phyloP scores from a whole-genome alignment of 306 rosid genomes.

The Trifolium pratense region DNA sequence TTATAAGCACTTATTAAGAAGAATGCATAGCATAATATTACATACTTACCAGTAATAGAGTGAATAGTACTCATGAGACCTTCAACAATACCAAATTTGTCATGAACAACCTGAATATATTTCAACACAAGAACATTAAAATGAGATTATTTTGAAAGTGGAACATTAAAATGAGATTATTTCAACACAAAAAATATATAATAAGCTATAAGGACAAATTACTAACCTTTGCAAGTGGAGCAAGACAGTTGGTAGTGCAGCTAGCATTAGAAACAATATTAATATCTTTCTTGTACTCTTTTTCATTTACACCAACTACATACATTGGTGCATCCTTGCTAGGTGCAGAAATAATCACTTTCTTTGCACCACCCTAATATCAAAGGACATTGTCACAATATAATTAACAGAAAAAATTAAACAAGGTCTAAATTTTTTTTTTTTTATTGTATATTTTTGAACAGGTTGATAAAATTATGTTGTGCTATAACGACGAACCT shows the following conservation, averaged over 20 bases:
- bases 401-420: neutral
- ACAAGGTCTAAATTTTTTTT: neutral
- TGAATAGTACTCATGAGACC: conserved; percentile 95
- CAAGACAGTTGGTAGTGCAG: conserved; percentile 91
- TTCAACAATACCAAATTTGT: conserved; percentile 84
- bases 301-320: conserved; percentile 94
- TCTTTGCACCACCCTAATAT: conserved; percentile 87
- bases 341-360: conserved; percentile 93
- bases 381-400: neutral
- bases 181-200: conserved; percentile 9
- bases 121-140: conserved; percentile 4
- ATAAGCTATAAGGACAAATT: neutral
- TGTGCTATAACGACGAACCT: conserved; percentile 48
- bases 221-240: conserved; percentile 85
- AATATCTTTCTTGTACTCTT: conserved; percentile 74
- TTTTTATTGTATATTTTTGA: neutral
- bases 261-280: conserved; percentile 82
- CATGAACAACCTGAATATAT: conserved; percentile 67
- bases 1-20: neutral
- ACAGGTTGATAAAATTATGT: neutral
- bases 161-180: neutral
- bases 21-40: neutral
- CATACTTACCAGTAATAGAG: conserved; percentile 73
- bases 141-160: neutral
- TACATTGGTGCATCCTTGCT: conserved; percentile 96